Base-by-base conservation (phyloP, 1,284 basidiomycete species). In the Moesziomyces sp. region DNA sequence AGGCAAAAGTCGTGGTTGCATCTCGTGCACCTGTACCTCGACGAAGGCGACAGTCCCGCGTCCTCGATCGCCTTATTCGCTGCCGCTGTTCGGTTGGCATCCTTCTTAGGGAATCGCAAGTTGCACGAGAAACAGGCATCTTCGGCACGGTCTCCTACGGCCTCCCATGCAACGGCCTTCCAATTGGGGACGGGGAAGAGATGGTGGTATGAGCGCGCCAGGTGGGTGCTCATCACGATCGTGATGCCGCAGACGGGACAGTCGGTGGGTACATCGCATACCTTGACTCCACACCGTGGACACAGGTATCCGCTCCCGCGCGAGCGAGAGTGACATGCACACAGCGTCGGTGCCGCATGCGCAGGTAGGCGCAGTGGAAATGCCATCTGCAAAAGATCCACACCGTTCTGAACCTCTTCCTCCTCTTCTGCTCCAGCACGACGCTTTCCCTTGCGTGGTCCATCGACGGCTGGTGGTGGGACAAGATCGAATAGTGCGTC, bases 221-320 rank as follows among this genome's bases (percentile, higher is more conserved):
- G 87, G 86, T 99, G 97, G 7, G 97, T 96, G 58, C 93, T 93
- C 86, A 93, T 95, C 71, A 99, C 96, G 71, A 99, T 93, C 89
- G 98, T 97, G 73, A 99, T 87, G 3, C 94, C 93, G 81, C 96
- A 99, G 30, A 98, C 91, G 79, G 96, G 92, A 83, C 96, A 99
- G 83, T 99, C 97, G 7, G 96, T 99, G 42, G 96, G 96, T 2
- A 98, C 94, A 80, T 99, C 95, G 87, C 96, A 99, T 40, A 98
- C 88, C 87, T 96, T 94, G 54, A 91, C 90, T 44, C 90, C 88
- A 83, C 96, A 99, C 26, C 96, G 89, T 3, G 96, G 97, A 84
- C 96, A 99, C 16, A 97, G 87, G 85, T 96, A 99, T 5, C 96
- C 97, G 69, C 92, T 49, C 0, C 70, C 68, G 5, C 59, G 58